Evolutionary conservation across 495 filamentous ascomycete species (phyloP), one percentile per base, ranked within the genome.

Genomic region (Talaromyces wortmannii): DNA sequence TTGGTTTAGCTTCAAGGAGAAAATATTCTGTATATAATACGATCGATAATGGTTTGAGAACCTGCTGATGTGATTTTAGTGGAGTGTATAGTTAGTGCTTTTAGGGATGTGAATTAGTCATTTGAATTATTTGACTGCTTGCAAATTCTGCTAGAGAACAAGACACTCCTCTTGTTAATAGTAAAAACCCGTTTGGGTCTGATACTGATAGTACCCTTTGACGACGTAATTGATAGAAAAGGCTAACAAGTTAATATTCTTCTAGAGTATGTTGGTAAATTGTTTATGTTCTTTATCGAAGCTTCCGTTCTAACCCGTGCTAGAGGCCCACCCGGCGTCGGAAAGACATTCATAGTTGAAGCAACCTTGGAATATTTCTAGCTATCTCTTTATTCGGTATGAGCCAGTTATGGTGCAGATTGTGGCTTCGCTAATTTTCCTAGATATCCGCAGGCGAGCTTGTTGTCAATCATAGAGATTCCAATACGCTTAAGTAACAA

Each of bases 301-400:
- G 33, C 12, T 36, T 36, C 33, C 33, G 12, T 36, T 36, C 33
- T 36, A 36, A 36, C 33, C 33, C 33, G 33, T 36, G 6, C 55
- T 61, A 67, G 62, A 65, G 57, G 67, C 31, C 61, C 56, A 15
- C 66, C 66, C 16, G 61, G 68, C 10, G 65, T 71, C 44, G 60
- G 67, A 23, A 71, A 71, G 63, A 69, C 63, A 15, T 64, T 67
- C 52, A 69, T 65, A 5, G 65, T 65, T 50, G 59, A 72, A 56
- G 62, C 58, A 63, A 56, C 66, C 48, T 65, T 59, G 31, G 64
- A 70, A 44, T 51, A 58, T 45, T 57, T 68, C 53, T 47, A 63
- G 44, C 59, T 57, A 46, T 61, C 62, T 45, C 63, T 70, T 50
- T 67, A 67, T 44, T 63, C 63, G 44, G 61, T 60, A 31, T 5